Base-by-base conservation (phyloP, 208 protist species). In the Leishmania aethiopica region DNA sequence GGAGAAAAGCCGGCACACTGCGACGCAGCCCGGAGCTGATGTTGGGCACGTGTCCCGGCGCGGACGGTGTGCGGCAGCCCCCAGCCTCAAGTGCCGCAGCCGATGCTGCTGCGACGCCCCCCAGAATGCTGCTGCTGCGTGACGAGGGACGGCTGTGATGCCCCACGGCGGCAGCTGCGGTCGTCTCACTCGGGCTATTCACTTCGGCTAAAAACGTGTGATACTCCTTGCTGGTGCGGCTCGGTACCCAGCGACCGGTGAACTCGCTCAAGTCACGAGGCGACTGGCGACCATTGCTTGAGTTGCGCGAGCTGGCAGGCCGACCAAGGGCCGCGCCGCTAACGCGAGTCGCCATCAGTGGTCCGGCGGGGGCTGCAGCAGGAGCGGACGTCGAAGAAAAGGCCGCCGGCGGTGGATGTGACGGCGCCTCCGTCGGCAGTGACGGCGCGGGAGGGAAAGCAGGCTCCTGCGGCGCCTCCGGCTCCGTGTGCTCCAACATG, bases 261-360 rank as follows among this genome's bases (percentile, higher is more conserved):
- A 49, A 28, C 13, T 73, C 64, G 19, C 47, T 47, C 35, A 28
- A 37, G 47, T 53, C 60, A 53, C 60, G 49, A 25, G 60, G 64
- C 4, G 77, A 73, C 62, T 71, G 77, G 15, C 77, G 77, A 28
- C 78, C 78, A 51, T 74, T 86, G 78, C 82, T 82, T 6, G 82
- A 82, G 64, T 72, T 40, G n/a, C 77, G 77, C 25, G 78, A 86
- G 77, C 78, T 79, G 13, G 28, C 74, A 17, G 77, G 45, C 42
- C 53, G 47, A 49, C 32, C 73, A 37, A 78, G 37, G 10, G 55
- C 42, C 45, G 78, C 72, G 2, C 82, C 72, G 57, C 78, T 79
- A 40, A 86, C 49, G 19, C 82, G 82, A 40, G 82, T 86, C 73
- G 74, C 59, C 60, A 82, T 53, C 49, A 78, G 28, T 37, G 60